Percentiles rank a stretch among this genome's conserved stretches.
Evolutionary conservation across 805 yeast species (phyloP).

Genomic region (Teunomyces lycoperdinae): DNA sequence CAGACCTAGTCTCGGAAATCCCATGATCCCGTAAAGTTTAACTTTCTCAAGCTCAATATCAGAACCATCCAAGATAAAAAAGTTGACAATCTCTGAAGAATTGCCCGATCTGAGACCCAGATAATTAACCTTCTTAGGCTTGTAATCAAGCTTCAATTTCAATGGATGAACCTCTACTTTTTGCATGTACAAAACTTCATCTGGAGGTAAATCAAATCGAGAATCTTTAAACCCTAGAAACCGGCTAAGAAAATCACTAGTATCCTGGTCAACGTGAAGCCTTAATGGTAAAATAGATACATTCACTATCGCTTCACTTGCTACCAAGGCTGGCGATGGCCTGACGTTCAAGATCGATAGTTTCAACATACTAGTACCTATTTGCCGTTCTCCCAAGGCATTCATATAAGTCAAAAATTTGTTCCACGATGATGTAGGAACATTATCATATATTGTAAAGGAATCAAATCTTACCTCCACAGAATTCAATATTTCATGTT

Average conservation of each 20-base stretch:
- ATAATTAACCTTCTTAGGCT: conserved; percentile 86
- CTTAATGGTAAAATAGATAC: conserved; percentile 68
- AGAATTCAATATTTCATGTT: conserved; percentile 47
- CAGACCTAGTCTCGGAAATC: conserved; percentile 58
- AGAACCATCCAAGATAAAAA: conserved; percentile 86
- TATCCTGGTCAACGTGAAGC: conserved; percentile 88
- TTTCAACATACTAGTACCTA: conserved; percentile 61
- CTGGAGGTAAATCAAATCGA: conserved; percentile 61
- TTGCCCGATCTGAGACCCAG: conserved; percentile 84
- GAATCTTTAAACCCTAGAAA: conserved; percentile 78
- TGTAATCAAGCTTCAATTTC: conserved; percentile 75
- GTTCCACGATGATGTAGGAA: conserved; percentile 89
- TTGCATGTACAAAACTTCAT: conserved; percentile 67
- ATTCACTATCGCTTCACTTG: conserved; percentile 60
- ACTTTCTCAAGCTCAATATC: conserved; percentile 61
- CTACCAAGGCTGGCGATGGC: conserved; percentile 62
- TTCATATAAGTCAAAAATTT: conserved; percentile 71
- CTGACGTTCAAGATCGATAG: conserved; percentile 55
- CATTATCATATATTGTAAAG: conserved; percentile 67
- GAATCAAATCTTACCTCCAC: conserved; percentile 50
- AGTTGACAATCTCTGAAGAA: conserved; percentile 80
- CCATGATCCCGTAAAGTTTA: conserved; percentile 71
- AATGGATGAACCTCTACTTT: conserved; percentile 61
- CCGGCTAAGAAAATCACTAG: conserved; percentile 76
- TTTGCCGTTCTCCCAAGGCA: conserved; percentile 67